phyloP scores from a whole-genome alignment of 2,329 filamentous ascomycete genomes.

The Colletotrichum sansevieriae region DNA sequence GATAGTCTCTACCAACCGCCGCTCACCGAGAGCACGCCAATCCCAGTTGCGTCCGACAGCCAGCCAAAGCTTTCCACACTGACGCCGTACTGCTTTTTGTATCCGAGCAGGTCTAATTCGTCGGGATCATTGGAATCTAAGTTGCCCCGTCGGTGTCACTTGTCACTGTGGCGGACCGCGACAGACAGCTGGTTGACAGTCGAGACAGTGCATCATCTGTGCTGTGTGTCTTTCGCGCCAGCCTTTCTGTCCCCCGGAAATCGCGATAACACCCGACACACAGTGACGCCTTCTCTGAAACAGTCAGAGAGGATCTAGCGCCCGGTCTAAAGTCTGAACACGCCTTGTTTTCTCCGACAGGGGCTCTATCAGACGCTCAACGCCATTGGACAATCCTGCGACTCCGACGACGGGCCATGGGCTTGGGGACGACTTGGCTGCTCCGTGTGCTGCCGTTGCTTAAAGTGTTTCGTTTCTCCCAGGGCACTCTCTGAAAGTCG shows the following conservation, averaged over 20 bases:
- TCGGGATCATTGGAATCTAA: background rate
- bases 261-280: slow-evolving; percentile 34
- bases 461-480: slow-evolving; percentile 40
- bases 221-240: slow-evolving; percentile 28
- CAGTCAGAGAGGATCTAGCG: slow-evolving; percentile 37
- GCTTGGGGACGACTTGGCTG: slow-evolving; percentile 20
- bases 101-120: background rate
- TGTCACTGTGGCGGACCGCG: slow-evolving; percentile 22
- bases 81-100: slow-evolving; percentile 10
- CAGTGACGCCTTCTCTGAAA: slow-evolving; percentile 40
- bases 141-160: slow-evolving; percentile 3
- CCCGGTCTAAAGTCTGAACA: slow-evolving; percentile 20
- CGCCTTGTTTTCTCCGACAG: slow-evolving; percentile 34
- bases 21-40: background rate
- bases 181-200: slow-evolving; percentile 18
- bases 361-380: slow-evolving; percentile 29
- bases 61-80: background rate
- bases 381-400: slow-evolving; percentile 20
- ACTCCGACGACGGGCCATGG: slow-evolving; percentile 30
- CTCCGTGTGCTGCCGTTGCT: slow-evolving; percentile 33
- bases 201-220: slow-evolving; percentile 38
- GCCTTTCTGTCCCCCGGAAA: slow-evolving; percentile 33
- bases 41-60: background rate
- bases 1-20: slow-evolving; percentile 1
- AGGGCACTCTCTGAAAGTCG: slow-evolving; percentile 26